Conservation (phyloP, 129 eudicot genomes). For the Helianthus tuberosus region DNA sequence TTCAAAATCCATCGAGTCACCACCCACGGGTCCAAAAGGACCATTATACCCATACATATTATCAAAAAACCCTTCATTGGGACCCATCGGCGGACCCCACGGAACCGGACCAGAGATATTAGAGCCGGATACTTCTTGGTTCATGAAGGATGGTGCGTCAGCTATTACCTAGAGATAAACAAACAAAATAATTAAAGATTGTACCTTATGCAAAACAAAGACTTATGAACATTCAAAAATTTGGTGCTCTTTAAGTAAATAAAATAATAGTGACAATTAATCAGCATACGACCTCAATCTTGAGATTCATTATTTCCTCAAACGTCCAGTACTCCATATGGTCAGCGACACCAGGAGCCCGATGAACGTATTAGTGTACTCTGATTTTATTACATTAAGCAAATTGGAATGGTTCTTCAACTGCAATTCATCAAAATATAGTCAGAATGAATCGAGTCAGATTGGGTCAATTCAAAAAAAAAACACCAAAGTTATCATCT, state of each 20-base stretch:
- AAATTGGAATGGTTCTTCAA: no score
- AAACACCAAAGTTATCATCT: no score
- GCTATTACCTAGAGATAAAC: conserved; percentile 77
- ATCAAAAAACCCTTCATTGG: conserved; percentile 58
- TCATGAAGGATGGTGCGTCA: conserved; percentile 93
- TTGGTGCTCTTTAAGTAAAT: no score
- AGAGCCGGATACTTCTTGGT: conserved; percentile 76
- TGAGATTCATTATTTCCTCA: conserved; percentile 94
- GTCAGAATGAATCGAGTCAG: no score
- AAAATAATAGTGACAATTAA: no score
- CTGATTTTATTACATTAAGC: no score
- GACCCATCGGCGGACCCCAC: conserved; percentile 65
- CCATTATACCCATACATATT: conserved; percentile 74
- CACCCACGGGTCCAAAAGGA: conserved; percentile 58
- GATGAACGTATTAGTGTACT: conserved; percentile 95
- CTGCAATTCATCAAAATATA: no score
- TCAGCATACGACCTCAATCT: conserved; percentile 72
- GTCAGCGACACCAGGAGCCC: conserved; percentile 98
- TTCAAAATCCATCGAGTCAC: conserved; percentile 70
- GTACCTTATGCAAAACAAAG: not conserved
- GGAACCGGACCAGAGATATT: conserved; percentile 56
- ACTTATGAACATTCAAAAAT: no score
- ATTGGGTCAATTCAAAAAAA: no score
- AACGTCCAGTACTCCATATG: conserved; percentile 96
- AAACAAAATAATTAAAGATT: conserved; percentile 3